Conservation (phyloP, 768 basidiomycete genomes). For the Tephrocybe sp. region DNA sequence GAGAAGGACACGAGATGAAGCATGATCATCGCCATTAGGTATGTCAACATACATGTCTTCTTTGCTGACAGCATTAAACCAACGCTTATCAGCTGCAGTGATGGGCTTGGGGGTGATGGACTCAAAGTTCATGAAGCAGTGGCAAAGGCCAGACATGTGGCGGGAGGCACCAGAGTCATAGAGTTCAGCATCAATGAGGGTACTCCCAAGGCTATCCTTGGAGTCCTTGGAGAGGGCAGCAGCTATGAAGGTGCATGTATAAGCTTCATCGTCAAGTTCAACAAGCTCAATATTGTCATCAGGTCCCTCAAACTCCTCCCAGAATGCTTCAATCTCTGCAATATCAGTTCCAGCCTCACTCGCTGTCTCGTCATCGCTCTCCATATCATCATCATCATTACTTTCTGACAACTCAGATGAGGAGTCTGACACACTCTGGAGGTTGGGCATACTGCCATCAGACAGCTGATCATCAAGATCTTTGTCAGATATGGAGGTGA, state of each 20-base stretch:
- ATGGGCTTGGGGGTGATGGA: conserved; percentile 18
- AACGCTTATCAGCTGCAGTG: conserved; percentile 23
- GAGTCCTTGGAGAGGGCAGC: conserved; percentile 1
- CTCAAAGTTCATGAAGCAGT: conserved; percentile 20
- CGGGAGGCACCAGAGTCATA: conserved; percentile 19
- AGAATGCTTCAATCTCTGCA: background rate
- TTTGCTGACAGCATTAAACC: conserved; percentile 15
- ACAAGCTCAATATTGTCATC: background rate
- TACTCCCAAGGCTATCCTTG: background rate
- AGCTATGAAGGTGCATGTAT: conserved; percentile 4
- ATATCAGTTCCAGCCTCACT: background rate
- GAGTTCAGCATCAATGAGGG: conserved; percentile 13
- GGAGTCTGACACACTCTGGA: background rate
- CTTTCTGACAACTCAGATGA: background rate
- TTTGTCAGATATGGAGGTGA: background rate
- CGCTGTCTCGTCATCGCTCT: background rate
- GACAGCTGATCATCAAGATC: background rate
- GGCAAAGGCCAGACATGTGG: conserved; percentile 14
- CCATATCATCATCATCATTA: background rate
- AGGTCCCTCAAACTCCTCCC: background rate
- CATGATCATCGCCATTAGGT: no score
- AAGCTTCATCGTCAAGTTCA: background rate
- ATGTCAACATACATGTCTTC: background rate
- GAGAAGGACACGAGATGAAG: conserved; percentile 7
- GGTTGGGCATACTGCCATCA: background rate